Evolutionary conservation across 176 grass and related monocot genomes (phyloP).

Genomic region (Carex pumila): DNA sequence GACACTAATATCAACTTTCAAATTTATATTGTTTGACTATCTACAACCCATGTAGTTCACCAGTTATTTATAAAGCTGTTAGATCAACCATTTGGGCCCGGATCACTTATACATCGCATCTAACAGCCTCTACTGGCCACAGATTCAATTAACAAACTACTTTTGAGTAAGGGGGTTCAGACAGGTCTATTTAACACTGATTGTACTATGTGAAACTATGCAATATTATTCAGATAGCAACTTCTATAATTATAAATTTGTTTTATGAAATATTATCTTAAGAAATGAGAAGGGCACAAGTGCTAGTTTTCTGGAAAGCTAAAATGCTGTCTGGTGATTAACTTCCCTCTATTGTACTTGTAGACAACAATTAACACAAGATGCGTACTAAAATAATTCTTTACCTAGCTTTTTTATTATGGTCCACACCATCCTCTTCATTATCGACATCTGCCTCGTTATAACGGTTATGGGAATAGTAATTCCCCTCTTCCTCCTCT

Average conservation of each 20-base stretch:
- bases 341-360: neutral
- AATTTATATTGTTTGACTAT: neutral
- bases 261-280: neutral
- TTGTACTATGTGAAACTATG: neutral
- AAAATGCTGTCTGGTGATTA: constrained; percentile 5
- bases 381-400: neutral
- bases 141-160: too few species aligned
- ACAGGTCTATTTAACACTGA: neutral
- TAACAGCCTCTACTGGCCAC: neutral
- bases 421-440: constrained; percentile 46
- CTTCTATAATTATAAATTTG: neutral
- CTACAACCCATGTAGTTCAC: neutral
- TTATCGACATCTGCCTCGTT: constrained; percentile 28
- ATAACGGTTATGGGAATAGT: constrained; percentile 27
- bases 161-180: too few species aligned
- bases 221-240: neutral
- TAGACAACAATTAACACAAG: constrained; percentile 11
- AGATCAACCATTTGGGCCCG: neutral
- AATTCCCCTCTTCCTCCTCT: constrained; percentile 78
- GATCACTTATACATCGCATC: neutral
- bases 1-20: neutral
- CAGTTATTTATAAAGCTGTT: neutral
- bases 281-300: neutral
- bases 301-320: neutral
- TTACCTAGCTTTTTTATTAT: constrained; percentile 52